Conservation (phyloP, 331 rosid genomes). For the Malus hybrid region DNA sequence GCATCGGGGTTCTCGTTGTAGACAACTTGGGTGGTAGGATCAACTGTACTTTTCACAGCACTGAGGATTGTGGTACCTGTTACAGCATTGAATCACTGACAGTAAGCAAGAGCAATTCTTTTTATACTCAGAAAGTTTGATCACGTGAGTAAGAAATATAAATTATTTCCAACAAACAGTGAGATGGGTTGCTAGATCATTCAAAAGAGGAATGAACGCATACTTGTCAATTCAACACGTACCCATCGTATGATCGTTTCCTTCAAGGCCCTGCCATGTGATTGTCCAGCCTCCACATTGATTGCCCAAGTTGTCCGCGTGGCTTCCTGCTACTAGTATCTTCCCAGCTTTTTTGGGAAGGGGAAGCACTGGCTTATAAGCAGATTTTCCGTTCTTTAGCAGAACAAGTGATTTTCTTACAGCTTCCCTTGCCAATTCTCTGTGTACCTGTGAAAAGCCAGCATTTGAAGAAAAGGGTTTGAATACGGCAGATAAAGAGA, state of each 20-base stretch:
- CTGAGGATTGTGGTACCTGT: conserved; percentile 73
- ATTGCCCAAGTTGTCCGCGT: conserved; percentile 71
- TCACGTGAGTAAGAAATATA: neutral
- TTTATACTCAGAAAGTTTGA: neutral
- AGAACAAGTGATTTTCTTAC: conserved; percentile 80
- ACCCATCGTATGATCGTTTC: conserved; percentile 60
- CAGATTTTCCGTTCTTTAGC: conserved; percentile 61
- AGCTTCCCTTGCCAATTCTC: conserved; percentile 86
- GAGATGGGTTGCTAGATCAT: neutral
- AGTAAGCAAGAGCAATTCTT: too few species aligned
- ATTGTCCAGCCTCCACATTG: conserved; percentile 96
- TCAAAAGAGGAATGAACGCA: neutral
- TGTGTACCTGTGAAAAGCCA: conserved; percentile 50
- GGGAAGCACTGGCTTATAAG: conserved; percentile 48
- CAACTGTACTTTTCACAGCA: conserved; percentile 56
- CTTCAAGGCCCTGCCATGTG: conserved; percentile 69
- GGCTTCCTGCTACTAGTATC: conserved; percentile 77
- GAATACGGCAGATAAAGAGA: neutral
- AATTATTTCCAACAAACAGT: neutral
- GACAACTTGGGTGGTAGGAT: conserved; percentile 49
- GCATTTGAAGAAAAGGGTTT: neutral
- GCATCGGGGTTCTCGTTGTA: conserved; percentile 60
- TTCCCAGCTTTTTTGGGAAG: conserved; percentile 66
- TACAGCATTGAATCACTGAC: neutral
- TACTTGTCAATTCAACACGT: conserved; percentile 2